A percentile compares a stretch with the other conserved stretches of the same genome.
These are phyloP conservation scores for Cutaneotrichosporon arboriforme DNA, from an alignment of 1,284 basidiomycete genomes.

Conservation along the genomic window DNA sequence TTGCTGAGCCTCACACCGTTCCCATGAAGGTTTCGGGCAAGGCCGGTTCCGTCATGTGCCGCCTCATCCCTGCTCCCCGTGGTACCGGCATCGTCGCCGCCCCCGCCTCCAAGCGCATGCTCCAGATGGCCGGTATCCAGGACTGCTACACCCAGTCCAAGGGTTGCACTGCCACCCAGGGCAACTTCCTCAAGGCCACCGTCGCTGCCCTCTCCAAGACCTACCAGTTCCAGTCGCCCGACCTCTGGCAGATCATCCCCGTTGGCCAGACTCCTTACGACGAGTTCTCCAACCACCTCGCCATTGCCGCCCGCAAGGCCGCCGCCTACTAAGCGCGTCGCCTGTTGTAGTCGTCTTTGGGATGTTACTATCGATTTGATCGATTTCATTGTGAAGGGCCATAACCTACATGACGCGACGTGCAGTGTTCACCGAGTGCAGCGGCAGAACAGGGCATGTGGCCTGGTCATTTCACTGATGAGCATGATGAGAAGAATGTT, in stretches of 20 bases:
- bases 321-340: conserved; percentile 57
- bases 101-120: conserved; percentile 90
- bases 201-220: conserved; percentile 97
- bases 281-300: conserved; percentile 85
- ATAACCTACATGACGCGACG: too few relatives aligned
- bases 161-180: conserved; percentile 98
- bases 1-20: conserved; percentile 98
- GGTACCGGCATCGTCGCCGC: conserved; percentile 99
- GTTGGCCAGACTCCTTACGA: conserved; percentile 75
- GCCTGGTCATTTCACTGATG: too few relatives aligned
- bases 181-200: conserved; percentile 99
- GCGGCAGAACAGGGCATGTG: too few relatives aligned
- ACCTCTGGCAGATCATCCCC: conserved; percentile 94
- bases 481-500: too few relatives aligned
- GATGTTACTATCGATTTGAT: conserved; percentile 11
- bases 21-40: conserved; percentile 98
- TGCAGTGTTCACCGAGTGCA: too few relatives aligned
- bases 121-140: conserved; percentile 96
- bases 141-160: conserved; percentile 80
- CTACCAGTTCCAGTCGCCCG: conserved; percentile 91
- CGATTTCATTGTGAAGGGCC: neutral
- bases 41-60: conserved; percentile 98
- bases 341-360: conserved; percentile 9
- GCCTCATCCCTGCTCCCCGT: conserved; percentile 95
- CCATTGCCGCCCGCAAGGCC: conserved; percentile 74